These are phyloP conservation scores for Coprinopsis sp. DNA, from an alignment of 768 basidiomycete species.

Conservation along the genomic window DNA sequence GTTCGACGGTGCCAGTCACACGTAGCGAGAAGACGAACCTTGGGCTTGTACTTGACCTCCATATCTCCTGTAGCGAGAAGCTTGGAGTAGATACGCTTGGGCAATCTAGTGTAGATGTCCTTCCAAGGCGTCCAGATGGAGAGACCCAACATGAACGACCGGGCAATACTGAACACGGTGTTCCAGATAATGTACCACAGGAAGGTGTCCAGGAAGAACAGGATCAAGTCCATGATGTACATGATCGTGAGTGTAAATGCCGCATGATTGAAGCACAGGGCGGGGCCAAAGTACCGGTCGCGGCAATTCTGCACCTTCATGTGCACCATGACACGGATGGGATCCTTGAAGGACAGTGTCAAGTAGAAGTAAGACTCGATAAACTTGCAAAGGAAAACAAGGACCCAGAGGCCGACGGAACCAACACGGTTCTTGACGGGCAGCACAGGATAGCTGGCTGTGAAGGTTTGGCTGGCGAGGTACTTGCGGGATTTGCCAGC, in stretches of 20 bases:
- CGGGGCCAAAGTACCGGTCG: slow-evolving; percentile 81
- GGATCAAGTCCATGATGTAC: slow-evolving; percentile 96
- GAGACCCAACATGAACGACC: slow-evolving; percentile 86
- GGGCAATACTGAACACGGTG: slow-evolving; percentile 83
- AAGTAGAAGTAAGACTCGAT: slow-evolving; percentile 98
- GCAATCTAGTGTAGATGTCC: slow-evolving; percentile 92
- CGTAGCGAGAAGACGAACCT: slow-evolving; percentile 48
- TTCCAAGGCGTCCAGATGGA: slow-evolving; percentile 99
- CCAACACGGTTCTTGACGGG: slow-evolving; percentile 62
- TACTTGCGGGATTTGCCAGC: slow-evolving; percentile 95
- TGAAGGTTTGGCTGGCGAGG: slow-evolving; percentile 97
- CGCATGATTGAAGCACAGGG: slow-evolving; percentile 87
- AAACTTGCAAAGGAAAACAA: slow-evolving; percentile 96
- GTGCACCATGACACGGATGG: slow-evolving; percentile 91
- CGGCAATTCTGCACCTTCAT: slow-evolving; percentile 93
- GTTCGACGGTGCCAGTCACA: not conserved
- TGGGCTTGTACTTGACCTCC: slow-evolving; percentile 99
- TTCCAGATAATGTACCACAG: slow-evolving; percentile 99
- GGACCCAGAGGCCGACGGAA: slow-evolving; percentile 79
- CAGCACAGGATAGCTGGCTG: slow-evolving; percentile 85
- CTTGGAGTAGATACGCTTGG: slow-evolving; percentile 97
- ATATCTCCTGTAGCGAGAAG: slow-evolving; percentile 89
- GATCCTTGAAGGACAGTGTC: slow-evolving; percentile 89
- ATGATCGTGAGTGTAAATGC: slow-evolving; percentile 95
- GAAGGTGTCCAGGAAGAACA: slow-evolving; percentile 99